Evolutionary conservation across 2,329 filamentous ascomycete species (phyloP).

Genomic region (Cercospora sojina): DNA sequence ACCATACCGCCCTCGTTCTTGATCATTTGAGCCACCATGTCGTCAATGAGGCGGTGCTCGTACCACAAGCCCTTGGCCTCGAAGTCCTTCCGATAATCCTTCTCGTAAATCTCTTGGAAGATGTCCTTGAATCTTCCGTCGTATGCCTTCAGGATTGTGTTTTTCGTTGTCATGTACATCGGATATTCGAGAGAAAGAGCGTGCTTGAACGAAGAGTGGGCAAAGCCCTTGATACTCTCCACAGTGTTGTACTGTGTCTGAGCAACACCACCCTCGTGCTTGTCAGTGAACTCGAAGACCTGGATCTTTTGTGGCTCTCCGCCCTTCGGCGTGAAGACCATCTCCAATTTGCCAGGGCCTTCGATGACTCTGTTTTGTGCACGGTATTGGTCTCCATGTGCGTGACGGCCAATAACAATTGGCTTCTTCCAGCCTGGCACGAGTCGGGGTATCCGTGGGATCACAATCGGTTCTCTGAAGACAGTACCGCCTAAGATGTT

Average conservation of each 20-base stretch:
- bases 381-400: conserved; percentile 97
- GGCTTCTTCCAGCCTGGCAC: conserved; percentile 98
- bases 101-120: conserved; percentile 95
- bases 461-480: conserved; percentile 98
- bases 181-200: conserved; percentile 82
- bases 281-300: conserved; percentile 84
- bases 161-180: conserved; percentile 99
- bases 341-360: conserved; percentile 82
- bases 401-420: conserved; percentile 98
- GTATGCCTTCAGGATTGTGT: conserved; percentile 99
- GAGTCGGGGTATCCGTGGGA: conserved; percentile 85
- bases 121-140: conserved; percentile 99
- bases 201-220: conserved; percentile 95
- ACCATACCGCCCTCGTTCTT: conserved; percentile 96
- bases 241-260: conserved; percentile 99
- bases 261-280: conserved; percentile 70
- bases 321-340: conserved; percentile 86
- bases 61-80: conserved; percentile 96
- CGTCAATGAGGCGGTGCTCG: conserved; percentile 97
- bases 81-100: conserved; percentile 80
- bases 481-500: conserved; percentile 84
- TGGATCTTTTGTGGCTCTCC: conserved; percentile 81
- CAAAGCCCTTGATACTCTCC: conserved; percentile 91
- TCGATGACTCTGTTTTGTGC: conserved; percentile 87
- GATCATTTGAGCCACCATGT: conserved; percentile 99